These are phyloP conservation scores for Cercospora sp. DNA, from an alignment of 2,329 filamentous ascomycete species.

Conservation along the genomic window DNA sequence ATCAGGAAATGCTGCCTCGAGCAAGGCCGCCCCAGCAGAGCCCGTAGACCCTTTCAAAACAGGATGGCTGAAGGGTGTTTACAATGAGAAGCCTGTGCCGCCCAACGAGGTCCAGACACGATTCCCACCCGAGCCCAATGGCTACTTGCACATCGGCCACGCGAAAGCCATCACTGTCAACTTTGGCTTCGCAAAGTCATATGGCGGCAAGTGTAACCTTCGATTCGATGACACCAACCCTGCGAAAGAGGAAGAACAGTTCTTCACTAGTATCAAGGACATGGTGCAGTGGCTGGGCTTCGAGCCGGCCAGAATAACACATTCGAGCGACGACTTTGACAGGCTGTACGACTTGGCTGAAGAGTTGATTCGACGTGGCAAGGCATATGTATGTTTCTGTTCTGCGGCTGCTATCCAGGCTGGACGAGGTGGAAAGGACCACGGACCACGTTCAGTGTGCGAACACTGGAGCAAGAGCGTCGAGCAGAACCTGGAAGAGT, in stretches of 20 bases:
- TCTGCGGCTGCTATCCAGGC: conserved; percentile 76
- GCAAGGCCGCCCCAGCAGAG: conserved; percentile 36
- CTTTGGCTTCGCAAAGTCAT: conserved; percentile 86
- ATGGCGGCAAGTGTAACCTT: conserved; percentile 74
- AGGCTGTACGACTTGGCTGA: conserved; percentile 85
- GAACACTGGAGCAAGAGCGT: conserved; percentile 72
- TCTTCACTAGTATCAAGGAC: conserved; percentile 85
- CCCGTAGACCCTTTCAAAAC: conserved; percentile 51
- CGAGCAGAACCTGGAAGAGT: conserved; percentile 77
- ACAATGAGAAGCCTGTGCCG: conserved; percentile 50
- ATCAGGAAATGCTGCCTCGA: conserved; percentile 19
- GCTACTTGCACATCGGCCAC: conserved; percentile 90
- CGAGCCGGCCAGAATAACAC: conserved; percentile 73
- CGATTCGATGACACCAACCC: conserved; percentile 96
- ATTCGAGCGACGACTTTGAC: conserved; percentile 89
- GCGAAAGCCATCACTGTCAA: conserved; percentile 95
- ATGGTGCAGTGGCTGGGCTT: conserved; percentile 87
- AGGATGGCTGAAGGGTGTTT: conserved; percentile 53
- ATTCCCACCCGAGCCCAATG: conserved; percentile 70
- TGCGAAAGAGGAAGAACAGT: conserved; percentile 85
- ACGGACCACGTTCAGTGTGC: conserved; percentile 73
- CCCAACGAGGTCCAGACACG: conserved; percentile 47
- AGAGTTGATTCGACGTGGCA: conserved; percentile 70
- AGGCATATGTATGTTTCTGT: conserved; percentile 84
- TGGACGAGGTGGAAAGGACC: conserved; percentile 75